Base-by-base conservation (phyloP, 176 grass and related monocot genomes). In the Bonia amplexicaulis region DNA sequence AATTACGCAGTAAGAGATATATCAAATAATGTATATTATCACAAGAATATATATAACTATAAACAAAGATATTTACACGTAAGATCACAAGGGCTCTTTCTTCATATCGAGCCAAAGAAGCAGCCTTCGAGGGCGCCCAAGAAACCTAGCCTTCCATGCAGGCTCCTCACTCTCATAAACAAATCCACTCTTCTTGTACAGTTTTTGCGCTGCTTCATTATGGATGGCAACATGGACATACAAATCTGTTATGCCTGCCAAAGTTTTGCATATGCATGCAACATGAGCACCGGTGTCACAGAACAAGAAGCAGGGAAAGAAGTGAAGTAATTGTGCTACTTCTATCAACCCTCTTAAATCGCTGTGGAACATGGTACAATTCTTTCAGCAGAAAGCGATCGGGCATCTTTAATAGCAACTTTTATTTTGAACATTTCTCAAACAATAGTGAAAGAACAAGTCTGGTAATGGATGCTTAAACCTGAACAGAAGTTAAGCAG, bases 181-280 rank as follows among this genome's bases (percentile, higher is more conserved):
- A 91, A 98, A 98, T 58, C 93, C 96, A 79, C 91, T 89, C 83
- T 98, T 98, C 78, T 79, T 45, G 64, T 98, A 98, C 41, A 98
- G 78, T 53, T 94, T 95, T 77, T 89, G 85, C 1, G 84, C 96
- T 26, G 83, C 93, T 74, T 95, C 81, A 51, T 98, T 98, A 85
- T 93, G 87, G 19, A 95, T 91, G 47, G 91, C 93, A 74, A 98
- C 96, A 89, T 98, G 96, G 35, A 98, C 93, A 75, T 98, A 98
- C 80, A 98, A 72, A 84, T 98, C 91, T n/a, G 91, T 92, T 87
- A 98, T 92, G 68, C 93, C 96, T 98, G 92, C 66, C 75, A 87
- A 78, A 29, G 63, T 42, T 66, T 74, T 70, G 20, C 2, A 80
- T 39, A 39, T 2, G 16, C 7, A 14, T 70, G 39, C 17, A n/a